phyloP scores from a whole-genome alignment of 257 asterid species.

The Parsonsia alboflavescens region DNA sequence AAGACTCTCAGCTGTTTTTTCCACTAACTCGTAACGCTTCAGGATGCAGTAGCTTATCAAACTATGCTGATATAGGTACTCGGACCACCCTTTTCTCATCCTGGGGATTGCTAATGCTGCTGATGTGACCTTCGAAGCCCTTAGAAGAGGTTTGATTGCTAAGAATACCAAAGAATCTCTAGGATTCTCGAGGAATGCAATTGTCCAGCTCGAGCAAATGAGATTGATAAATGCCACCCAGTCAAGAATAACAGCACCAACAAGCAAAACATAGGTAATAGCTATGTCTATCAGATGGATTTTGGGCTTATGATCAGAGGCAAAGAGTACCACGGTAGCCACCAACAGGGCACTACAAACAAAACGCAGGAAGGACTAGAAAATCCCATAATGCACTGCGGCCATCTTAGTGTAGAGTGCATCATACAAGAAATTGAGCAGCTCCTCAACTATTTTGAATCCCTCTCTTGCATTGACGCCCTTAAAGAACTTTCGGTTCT shows the following conservation, averaged over 20 bases:
- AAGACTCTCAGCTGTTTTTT: neutral
- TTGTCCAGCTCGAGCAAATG: conserved; percentile 17
- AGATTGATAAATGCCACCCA: conserved; percentile 12
- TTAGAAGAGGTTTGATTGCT: neutral
- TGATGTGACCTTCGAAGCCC: neutral
- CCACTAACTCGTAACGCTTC: too few species aligned
- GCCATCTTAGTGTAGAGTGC: conserved; percentile 28
- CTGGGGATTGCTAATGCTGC: neutral
- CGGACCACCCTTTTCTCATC: neutral
- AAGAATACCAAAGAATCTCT: neutral
- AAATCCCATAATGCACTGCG: neutral
- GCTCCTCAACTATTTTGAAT: conserved; percentile 24
- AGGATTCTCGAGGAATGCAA: neutral
- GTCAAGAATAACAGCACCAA: conserved; percentile 20
- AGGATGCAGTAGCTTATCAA: neutral
- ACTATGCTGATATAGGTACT: neutral
- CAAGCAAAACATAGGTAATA: conserved; percentile 17
- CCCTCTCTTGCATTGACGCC: neutral
- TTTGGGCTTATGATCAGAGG: neutral
- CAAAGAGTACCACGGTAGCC: neutral
- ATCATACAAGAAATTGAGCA: conserved; percentile 33
- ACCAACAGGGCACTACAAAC: conserved; percentile 10
- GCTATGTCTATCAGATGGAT: neutral
- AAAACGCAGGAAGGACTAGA: conserved; percentile 8
- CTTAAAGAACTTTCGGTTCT: conserved; percentile 13